phyloP scores from a whole-genome alignment of 2,329 filamentous ascomycete genomes.

The Talaromyces rugulosus region DNA sequence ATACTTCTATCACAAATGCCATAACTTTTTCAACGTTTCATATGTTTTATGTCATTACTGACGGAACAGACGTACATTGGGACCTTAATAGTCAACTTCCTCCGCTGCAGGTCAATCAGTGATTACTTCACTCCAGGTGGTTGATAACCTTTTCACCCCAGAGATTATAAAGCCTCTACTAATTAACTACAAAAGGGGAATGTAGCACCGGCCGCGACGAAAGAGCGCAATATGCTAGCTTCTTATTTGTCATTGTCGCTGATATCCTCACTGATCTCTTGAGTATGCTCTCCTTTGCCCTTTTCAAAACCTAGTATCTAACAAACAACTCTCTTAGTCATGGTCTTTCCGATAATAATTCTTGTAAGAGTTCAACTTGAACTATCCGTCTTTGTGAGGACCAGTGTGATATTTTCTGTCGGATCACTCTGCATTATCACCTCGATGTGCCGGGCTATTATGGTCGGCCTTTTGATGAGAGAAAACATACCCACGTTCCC shows the following conservation, averaged over 20 bases:
- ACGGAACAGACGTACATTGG: conserved; percentile 29
- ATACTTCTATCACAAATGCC: too few species aligned
- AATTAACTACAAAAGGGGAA: conserved; percentile 12
- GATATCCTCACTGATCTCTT: conserved; percentile 34
- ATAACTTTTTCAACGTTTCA: not conserved
- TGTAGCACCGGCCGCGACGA: conserved; percentile 26
- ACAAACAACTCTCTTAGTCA: conserved; percentile 22
- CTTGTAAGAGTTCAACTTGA: conserved; percentile 34
- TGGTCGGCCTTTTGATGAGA: conserved; percentile 26
- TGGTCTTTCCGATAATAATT: conserved; percentile 33
- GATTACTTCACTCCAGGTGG: conserved; percentile 30
- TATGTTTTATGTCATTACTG: not conserved
- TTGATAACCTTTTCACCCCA: not conserved
- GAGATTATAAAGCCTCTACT: not conserved
- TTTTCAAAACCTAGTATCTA: not conserved
- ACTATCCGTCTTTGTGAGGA: conserved; percentile 26
- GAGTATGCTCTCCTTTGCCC: conserved; percentile 18
- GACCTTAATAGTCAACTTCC: conserved; percentile 32
- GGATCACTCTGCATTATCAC: conserved; percentile 23
- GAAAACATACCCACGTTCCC: conserved; percentile 24
- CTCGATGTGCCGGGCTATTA: conserved; percentile 24
- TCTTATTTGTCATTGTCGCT: conserved; percentile 31
- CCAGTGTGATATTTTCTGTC: conserved; percentile 25
- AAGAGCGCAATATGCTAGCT: conserved; percentile 26
- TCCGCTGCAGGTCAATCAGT: conserved; percentile 29